Base-by-base conservation (phyloP, 495 filamentous ascomycete genomes). In the Aspergillus coremiiformis region DNA sequence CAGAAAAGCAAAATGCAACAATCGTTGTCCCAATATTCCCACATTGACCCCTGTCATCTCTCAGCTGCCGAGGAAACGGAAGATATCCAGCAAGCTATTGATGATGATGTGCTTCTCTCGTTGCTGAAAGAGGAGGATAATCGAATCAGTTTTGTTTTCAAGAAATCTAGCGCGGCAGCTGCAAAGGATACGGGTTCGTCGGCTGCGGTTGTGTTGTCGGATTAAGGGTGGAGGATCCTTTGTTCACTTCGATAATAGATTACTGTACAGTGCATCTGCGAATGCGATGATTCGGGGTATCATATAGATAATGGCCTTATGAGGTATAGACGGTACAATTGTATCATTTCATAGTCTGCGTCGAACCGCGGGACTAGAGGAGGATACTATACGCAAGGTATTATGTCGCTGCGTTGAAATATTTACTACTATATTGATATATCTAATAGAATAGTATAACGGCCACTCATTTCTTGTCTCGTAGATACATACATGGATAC, bases 111-210 rank as follows among this genome's bases (percentile, higher is more conserved):
- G 0, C 66, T 90, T 19, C 67, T 81, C 5, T 69, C 74, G 14
- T 64, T 86, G 27, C 62, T 90, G 19, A 76, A 71, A 44, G 84
- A 86, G 52, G 72, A 80, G 47, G 80, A 72, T 50, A 78, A 79
- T 53, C 64, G 75, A 22, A 66, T 90, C 42, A 75, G 76, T 6
- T 90, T 81, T 65, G 71, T 89, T 10, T 87, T 90, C 62, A 79
- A 82, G 46, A 90, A 88, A 62, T 74, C 68, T 2, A 67, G 56
- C 42, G 55, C 49, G 30, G 60, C 63, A 2, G 63, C 67, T 24
- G 52, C 66, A 14, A 61, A 59, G 46, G 44, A 39, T 32, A 24
- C 3, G 39, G 39, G 17, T 45, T 23, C 41, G 4, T 19, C 41
- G n/a, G 15, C 6, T 9, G 41, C 49, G 14, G 24, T 44, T 11